Conservation (phyloP, 768 basidiomycete species). For the Suillus weaverae region DNA sequence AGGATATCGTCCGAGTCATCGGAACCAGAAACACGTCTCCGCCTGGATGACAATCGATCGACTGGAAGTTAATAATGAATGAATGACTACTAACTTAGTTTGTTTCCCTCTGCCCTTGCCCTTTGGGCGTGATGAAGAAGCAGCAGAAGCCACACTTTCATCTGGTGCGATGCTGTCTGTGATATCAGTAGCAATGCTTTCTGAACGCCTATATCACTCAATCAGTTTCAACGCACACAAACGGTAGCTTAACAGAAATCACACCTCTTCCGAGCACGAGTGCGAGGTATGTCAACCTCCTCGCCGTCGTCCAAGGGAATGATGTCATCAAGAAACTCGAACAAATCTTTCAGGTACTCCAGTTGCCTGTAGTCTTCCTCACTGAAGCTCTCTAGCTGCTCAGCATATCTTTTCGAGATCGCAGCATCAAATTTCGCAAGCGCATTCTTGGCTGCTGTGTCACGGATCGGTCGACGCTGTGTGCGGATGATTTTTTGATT, state of each 20-base stretch:
- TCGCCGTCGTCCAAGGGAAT: constrained; percentile 68
- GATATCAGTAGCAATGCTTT: constrained; percentile 50
- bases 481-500: not conserved
- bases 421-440: constrained; percentile 66
- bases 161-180: constrained; percentile 43
- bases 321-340: constrained; percentile 71
- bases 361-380: constrained; percentile 71
- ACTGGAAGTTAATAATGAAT: not conserved
- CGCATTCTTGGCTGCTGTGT: constrained; percentile 66
- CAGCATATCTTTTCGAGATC: constrained; percentile 70
- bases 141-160: constrained; percentile 34
- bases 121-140: constrained; percentile 22
- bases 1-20: constrained; percentile 47
- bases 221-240: not conserved
- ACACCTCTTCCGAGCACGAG: constrained; percentile 50
- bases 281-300: constrained; percentile 39
- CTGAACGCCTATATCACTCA: constrained; percentile 49
- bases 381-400: constrained; percentile 67
- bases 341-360: constrained; percentile 60
- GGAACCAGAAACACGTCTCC: constrained; percentile 54
- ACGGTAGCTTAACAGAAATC: constrained; percentile 13
- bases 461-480: constrained; percentile 58
- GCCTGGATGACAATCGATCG: constrained; percentile 34
- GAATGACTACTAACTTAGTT: constrained; percentile 39
- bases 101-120: constrained; percentile 34